Evolutionary conservation across 306 rosid genomes (phyloP), one percentile per base, ranked within the genome.

Genomic region (Cucurbita pepo): DNA sequence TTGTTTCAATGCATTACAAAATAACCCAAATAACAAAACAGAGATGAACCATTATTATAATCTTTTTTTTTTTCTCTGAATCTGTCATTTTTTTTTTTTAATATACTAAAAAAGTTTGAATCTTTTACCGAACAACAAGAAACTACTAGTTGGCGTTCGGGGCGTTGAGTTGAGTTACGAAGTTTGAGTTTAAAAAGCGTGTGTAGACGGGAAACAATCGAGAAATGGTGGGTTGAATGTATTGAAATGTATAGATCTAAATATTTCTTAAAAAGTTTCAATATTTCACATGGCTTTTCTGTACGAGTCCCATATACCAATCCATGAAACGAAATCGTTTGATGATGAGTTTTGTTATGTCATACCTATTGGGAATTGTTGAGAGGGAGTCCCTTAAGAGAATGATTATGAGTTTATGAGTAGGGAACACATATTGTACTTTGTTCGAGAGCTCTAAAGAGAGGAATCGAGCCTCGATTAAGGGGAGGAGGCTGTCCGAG

Each of bases 1-100:
- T 62, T 63, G 38, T 65, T 65, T 65, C 71, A 65, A 65, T 65
- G 71, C 71, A 41, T 22, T 57, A 18, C 52, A 19, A 43, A 38
- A 21, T 40, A 63, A 25, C 9, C 40, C 3, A 9, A 43, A 10
- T 4, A 61, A 21, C 5, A 37, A 43, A 62, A 30, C 8, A 62
- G 21, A 37, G 19, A 16, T 55, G 34, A 30, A 30, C 34, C 34
- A 30, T 18, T 64, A 66, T 44, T 13, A 36, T 61, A 61, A 44
- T 66, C 8, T 1, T 7, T 50, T 21, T 21, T 21, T 21, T 7
- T 50, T 13, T 21, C 44, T 48, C 57, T 30, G 73, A 45, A 19
- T 66, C 73, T 7, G 56, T 22, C 56, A 25, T 18, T 36, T 81
- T 54, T 82, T 82, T 69, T 30, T 30, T 30, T 30, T 30, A n/a